Evolutionary conservation across 345 rosid species (phyloP).

Genomic region (Syzygium aromaticum): DNA sequence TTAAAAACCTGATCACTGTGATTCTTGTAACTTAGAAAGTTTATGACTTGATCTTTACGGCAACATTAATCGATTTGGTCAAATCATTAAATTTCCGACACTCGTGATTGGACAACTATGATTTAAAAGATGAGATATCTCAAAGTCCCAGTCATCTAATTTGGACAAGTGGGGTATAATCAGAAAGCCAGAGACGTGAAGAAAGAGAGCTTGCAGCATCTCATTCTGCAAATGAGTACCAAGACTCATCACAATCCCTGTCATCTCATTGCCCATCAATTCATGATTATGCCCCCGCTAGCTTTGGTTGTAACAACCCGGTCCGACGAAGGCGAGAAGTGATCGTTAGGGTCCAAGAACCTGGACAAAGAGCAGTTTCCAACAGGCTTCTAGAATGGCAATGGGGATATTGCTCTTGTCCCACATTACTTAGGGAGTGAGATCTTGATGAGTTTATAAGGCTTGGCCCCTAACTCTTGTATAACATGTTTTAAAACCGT

Average conservation of each 20-base stretch:
- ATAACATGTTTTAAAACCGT: too few relatives aligned
- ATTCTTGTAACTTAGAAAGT: background rate
- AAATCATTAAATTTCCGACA: background rate
- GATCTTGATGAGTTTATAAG: too few relatives aligned
- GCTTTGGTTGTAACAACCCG: too few relatives aligned
- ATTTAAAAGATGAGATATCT: background rate
- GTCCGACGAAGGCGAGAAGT: too few relatives aligned
- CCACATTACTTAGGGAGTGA: too few relatives aligned
- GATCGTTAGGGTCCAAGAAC: too few relatives aligned
- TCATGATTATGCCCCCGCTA: background rate
- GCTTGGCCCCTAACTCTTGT: too few relatives aligned
- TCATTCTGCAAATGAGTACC: background rate
- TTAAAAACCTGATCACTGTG: background rate
- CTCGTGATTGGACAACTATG: background rate
- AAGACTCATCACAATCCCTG: background rate
- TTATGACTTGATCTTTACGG: background rate
- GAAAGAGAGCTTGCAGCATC: background rate
- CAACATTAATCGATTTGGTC: background rate
- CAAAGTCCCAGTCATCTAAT: background rate
- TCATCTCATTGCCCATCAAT: background rate
- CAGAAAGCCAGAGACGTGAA: background rate
- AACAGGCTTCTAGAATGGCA: too few relatives aligned
- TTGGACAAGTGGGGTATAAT: background rate
- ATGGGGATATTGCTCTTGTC: too few relatives aligned
- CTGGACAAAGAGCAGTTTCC: too few relatives aligned